Evolutionary conservation across 1,284 basidiomycete genomes (phyloP).

Genomic region (Tylopilus sp.): DNA sequence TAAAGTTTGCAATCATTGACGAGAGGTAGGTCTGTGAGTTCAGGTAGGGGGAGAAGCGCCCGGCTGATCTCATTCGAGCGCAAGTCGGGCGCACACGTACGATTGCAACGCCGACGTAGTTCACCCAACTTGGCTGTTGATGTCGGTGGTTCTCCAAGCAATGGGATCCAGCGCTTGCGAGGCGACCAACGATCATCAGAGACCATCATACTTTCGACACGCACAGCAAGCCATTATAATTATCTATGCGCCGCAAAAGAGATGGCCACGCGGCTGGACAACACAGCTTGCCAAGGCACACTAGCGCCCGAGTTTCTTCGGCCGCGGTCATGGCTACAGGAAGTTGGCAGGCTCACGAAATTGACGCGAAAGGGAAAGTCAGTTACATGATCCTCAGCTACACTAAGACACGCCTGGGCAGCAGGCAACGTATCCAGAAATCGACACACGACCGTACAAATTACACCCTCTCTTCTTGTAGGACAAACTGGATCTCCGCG

Average conservation of each 20-base stretch:
- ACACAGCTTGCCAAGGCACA: constrained; percentile 25
- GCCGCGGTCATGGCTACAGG: not conserved
- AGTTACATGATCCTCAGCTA: not conserved
- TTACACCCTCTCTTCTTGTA: no score
- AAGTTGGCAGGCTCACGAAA: constrained; percentile 8
- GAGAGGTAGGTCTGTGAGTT: not conserved
- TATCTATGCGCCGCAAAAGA: no score
- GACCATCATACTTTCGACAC: not conserved
- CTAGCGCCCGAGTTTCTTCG: not conserved
- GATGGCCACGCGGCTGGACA: not conserved
- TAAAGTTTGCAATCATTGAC: no score
- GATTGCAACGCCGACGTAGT: not conserved
- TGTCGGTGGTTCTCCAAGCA: not conserved
- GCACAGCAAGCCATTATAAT: not conserved
- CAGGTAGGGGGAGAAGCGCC: not conserved
- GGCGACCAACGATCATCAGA: not conserved
- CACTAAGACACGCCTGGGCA: constrained; percentile 11
- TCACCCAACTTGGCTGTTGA: not conserved
- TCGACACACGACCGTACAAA: not conserved
- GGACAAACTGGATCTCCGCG: not conserved
- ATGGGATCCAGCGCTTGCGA: not conserved
- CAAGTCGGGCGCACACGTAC: not conserved
- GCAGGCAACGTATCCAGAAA: constrained; percentile 5
- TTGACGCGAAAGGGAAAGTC: constrained; percentile 1
- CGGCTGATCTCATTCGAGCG: not conserved